Evolutionary conservation across 2,329 filamentous ascomycete genomes (phyloP), one percentile per base, ranked within the genome.

Genomic region (Beauveria sp.): DNA sequence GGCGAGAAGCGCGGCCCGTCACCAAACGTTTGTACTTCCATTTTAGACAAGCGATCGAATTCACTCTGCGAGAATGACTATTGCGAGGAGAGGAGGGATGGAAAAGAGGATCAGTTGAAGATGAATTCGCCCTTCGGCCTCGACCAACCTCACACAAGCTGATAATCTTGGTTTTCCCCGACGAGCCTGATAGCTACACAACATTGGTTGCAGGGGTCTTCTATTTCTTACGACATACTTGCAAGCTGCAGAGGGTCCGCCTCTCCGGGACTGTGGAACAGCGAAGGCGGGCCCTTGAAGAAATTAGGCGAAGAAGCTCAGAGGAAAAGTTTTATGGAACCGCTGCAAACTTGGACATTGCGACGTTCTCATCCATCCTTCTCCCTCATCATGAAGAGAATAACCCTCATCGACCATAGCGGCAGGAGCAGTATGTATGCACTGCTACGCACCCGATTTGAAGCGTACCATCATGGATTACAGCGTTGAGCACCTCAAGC

Each of bases 1-100:
- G 64, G 65, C 40, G 66, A 66, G 42, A 67, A 67, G 9, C 65
- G 63, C 16, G 60, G 60, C 20, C 40, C 49, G 34, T 53, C 50
- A 28, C 45, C 48, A 34, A 61, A 38, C 0, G 24, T 9, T n/a
- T 16, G 22, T 24, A 40, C 40, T 6, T 54, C 31, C 61, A 62
- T 62, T 12, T 38, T 18, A 6, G 3, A 9, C 9, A 38, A 38
- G 40, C 2, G 43, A n/a, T 9, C 26, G 9, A 26, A 28, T 38
- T 24, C 22, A 34, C 20, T 28, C 43, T 9, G 8, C 48, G 14
- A 16, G 14, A 49, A 26, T 6, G 18, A 40, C 8, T 20, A 50
- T 49, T 26, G 20, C 28, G 12, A 45, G 18, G 22, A 34, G 20
- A 24, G 6, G 40, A 50, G 55, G 24, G 28, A 22, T 22, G n/a